Percentiles rank a stretch among this genome's conserved stretches.
These are phyloP conservation scores for Colletotrichum sp. DNA, from an alignment of 2,329 filamentous ascomycete species.

Conservation along the genomic window DNA sequence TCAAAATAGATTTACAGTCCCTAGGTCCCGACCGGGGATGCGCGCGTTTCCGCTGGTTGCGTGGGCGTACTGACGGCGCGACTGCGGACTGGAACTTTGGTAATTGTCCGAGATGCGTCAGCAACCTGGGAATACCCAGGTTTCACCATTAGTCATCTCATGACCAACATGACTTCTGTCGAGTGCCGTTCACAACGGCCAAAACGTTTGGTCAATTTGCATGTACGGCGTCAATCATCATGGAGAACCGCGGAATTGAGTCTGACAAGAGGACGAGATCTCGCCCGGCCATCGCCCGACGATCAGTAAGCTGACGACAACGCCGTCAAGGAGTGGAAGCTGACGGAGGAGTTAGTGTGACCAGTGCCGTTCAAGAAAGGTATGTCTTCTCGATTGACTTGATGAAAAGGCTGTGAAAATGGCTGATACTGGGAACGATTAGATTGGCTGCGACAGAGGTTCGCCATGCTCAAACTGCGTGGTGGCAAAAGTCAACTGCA, in stretches of 20 bases:
- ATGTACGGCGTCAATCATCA: neutral
- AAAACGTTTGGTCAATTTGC: neutral
- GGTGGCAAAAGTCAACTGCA: conserved; percentile 34
- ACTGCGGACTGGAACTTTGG: neutral
- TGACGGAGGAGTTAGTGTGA: conserved; percentile 10
- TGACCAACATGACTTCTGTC: neutral
- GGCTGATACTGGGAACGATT: neutral
- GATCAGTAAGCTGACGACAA: conserved; percentile 24
- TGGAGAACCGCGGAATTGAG: conserved; percentile 22
- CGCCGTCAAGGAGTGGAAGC: conserved; percentile 20
- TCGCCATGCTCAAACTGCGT: conserved; percentile 39
- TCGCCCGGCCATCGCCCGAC: conserved; percentile 26
- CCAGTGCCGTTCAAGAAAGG: neutral
- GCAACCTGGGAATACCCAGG: neutral
- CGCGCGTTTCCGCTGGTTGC: conserved; percentile 24
- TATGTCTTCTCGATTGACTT: neutral
- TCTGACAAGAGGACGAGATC: neutral
- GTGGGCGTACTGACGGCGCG: neutral
- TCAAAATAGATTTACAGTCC: neutral
- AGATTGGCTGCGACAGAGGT: conserved; percentile 35
- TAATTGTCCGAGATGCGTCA: neutral
- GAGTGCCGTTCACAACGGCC: neutral
- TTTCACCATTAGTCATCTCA: neutral
- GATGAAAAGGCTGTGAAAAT: neutral
- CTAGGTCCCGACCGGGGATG: conserved; percentile 19